Conservation (phyloP, 305 asterid species). For the Plantago coronopus region DNA sequence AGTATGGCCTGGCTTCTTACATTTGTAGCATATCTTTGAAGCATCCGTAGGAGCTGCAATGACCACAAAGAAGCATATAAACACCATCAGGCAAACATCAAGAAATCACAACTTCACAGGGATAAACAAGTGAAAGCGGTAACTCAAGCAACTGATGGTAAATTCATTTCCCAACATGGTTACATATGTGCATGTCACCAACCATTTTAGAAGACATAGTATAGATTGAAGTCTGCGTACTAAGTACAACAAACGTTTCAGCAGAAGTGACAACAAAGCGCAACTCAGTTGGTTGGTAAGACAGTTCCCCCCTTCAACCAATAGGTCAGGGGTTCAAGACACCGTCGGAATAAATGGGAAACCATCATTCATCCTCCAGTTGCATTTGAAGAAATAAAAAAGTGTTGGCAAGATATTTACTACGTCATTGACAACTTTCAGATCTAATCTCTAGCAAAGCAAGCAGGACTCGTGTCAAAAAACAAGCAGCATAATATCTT, state of each 20-base stretch:
- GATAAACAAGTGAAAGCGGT: background rate
- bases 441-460: conserved; percentile 8
- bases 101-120: conserved; percentile 1
- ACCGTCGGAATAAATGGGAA: too few relatives aligned
- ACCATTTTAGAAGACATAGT: background rate
- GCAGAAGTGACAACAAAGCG: too few relatives aligned
- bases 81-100: conserved; percentile 7
- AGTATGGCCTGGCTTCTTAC: conserved; percentile 78
- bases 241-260: background rate
- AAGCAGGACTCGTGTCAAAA: background rate
- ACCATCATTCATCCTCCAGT: too few relatives aligned
- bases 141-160: background rate
- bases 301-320: too few relatives aligned
- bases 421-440: background rate
- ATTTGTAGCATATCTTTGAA: conserved; percentile 77
- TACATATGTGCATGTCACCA: background rate
- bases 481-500: background rate
- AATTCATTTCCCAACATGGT: too few relatives aligned
- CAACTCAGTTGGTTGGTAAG: too few relatives aligned
- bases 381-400: too few relatives aligned
- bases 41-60: conserved; percentile 57
- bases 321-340: too few relatives aligned
- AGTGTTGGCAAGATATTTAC: conserved; percentile 2
- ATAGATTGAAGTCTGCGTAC: background rate
- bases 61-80: conserved; percentile 11